These are phyloP conservation scores for Massariosphaeria phaeospora DNA, from an alignment of 495 filamentous ascomycete genomes.

Conservation along the genomic window DNA sequence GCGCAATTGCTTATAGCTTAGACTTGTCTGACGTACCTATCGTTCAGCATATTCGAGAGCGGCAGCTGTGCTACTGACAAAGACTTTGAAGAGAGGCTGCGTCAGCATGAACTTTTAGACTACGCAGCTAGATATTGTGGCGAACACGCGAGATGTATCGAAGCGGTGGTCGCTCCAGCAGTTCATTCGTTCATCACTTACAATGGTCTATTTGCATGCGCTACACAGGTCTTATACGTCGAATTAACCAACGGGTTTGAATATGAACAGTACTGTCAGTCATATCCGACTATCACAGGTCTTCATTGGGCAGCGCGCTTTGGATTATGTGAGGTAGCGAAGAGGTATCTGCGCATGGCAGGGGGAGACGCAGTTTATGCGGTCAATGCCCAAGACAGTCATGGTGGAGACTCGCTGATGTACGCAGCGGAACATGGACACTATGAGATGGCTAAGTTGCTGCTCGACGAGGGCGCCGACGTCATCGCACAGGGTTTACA, in stretches of 20 bases:
- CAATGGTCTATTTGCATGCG: neutral
- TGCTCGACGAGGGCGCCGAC: no score
- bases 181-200: neutral
- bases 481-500: no score
- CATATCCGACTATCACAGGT: conserved; percentile 9
- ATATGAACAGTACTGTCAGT: conserved; percentile 7
- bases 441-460: no score
- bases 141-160: conserved; percentile 37
- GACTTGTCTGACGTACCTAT: conserved; percentile 47
- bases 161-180: conserved; percentile 22
- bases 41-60: conserved; percentile 37
- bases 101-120: conserved; percentile 38
- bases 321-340: conserved; percentile 6
- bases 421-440: no score
- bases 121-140: conserved; percentile 49
- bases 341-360: no score
- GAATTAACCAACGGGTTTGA: no score
- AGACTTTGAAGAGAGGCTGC: conserved; percentile 34
- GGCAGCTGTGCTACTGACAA: conserved; percentile 35
- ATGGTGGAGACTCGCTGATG: no score
- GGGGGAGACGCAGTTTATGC: no score
- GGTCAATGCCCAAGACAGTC: no score
- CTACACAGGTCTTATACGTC: conserved; percentile 10
- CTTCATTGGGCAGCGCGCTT: conserved; percentile 13
- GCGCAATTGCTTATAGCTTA: conserved; percentile 39